Evolutionary conservation across 2,329 filamentous ascomycete species (phyloP), one percentile per base, ranked within the genome.

Genomic region (Allantophomopsis lycopodina): DNA sequence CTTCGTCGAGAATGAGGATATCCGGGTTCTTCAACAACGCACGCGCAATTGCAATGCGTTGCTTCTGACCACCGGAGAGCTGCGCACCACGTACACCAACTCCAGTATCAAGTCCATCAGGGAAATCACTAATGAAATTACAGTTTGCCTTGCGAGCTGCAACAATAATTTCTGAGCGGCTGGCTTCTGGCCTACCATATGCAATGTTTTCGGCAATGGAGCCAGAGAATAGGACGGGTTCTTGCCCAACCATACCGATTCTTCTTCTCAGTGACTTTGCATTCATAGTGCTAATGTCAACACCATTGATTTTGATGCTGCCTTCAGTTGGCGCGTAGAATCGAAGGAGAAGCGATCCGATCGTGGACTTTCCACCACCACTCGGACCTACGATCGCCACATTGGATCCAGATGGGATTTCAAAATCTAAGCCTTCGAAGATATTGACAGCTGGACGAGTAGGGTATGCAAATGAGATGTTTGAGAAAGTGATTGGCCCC

Each of bases 321-420:
- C 91, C 91, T 3, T 69, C 60, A 0, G 74, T 88, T 2, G 88
- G 85, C 35, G 79, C 78, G 58, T 98, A 98, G 62, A 98, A 98
- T 34, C 91, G 76, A 36, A 96, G 68, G 5, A 98, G 65, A 17
- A 98, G 66, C n/a, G 85, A 86, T 3, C 86, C 87, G 28, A 98
- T 91, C 0, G 91, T 98, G 2, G 85, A 94, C 62, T 98, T 98
- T 44, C 91, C 91, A 44, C 91, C 91, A 44, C 91, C 91, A 15
- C 87, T 95, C 2, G 91, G 89, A 1, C 91, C 91, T 39, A 98
- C 93, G 47, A 98, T 89, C 40, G 89, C 94, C 17, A 98, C 86
- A 54, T 96, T 96, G 46, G 79, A 88, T 21, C 91, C 91, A 34
- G 89, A 83, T 0, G 88, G 85, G 40, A 98, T 95, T 51, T 82